A percentile compares a stretch with the other conserved stretches of the same genome.
These are phyloP conservation scores for Gracilariopsis chorda DNA, from an alignment of 23 red algal species.

Conservation along the genomic window DNA sequence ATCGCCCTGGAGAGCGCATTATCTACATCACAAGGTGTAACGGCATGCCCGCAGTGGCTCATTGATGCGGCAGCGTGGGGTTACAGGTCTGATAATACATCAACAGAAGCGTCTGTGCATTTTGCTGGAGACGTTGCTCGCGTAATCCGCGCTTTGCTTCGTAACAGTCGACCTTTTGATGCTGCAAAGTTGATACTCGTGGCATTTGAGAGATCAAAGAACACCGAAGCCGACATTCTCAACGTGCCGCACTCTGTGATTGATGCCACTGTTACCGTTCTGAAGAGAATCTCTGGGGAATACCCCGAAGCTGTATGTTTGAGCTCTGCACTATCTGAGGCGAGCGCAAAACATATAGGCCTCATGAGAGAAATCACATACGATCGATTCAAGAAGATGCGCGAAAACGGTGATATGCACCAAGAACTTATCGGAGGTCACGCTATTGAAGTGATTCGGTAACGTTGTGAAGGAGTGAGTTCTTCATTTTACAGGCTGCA, in stretches of 20 bases:
- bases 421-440: not conserved
- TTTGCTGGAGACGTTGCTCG: slow-evolving; percentile 32
- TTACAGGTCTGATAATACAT: not conserved
- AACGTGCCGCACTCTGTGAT: slow-evolving; percentile 44
- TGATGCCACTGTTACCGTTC: slow-evolving; percentile 39
- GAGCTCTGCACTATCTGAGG: slow-evolving; percentile 1
- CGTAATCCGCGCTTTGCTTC: slow-evolving; percentile 29
- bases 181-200: slow-evolving; percentile 17
- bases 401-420: not conserved
- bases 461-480: not conserved
- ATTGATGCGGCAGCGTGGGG: slow-evolving; percentile 53
- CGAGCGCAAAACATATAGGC: not conserved
- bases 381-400: not conserved
- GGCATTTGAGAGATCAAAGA: slow-evolving; percentile 6
- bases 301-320: slow-evolving; percentile 39
- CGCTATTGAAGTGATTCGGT: not conserved
- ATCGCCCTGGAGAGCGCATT: slow-evolving; percentile 58
- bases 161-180: slow-evolving; percentile 17
- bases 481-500: not conserved
- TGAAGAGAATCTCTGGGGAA: slow-evolving; percentile 4
- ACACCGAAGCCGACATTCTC: not conserved
- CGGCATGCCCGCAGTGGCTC: slow-evolving; percentile 46
- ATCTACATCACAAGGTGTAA: not conserved
- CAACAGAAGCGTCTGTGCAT: not conserved
- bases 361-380: not conserved